Percentiles rank a stretch among this genome's conserved stretches.
These are phyloP conservation scores for Paspalum vaginatum DNA, from an alignment of 176 grass and related monocot genomes.

Conservation along the genomic window DNA sequence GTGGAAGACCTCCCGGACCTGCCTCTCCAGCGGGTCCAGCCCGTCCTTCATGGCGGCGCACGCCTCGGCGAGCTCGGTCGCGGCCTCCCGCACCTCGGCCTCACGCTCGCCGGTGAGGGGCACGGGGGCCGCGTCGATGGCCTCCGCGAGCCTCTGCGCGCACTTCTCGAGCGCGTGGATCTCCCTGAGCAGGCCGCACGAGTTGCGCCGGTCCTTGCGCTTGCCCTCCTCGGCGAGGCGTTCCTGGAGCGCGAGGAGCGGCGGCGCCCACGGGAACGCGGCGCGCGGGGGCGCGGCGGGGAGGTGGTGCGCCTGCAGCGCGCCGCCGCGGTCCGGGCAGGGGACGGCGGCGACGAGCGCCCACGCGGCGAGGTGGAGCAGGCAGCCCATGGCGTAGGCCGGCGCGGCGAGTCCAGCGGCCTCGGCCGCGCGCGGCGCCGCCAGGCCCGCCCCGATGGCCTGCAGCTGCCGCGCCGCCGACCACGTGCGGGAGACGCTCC, in stretches of 20 bases:
- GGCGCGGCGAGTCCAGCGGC: constrained; percentile 55
- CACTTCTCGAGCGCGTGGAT: constrained; percentile 73
- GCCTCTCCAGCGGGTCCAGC: constrained; percentile 71
- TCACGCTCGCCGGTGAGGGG: constrained; percentile 57
- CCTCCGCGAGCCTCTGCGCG: constrained; percentile 64
- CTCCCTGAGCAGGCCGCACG: constrained; percentile 75
- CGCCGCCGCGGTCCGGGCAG: constrained; percentile 71
- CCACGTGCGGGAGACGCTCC: constrained; percentile 94
- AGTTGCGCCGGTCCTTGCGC: constrained; percentile 87
- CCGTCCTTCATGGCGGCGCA: constrained; percentile 63
- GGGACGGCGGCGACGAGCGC: constrained; percentile 75
- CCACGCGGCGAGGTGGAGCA: constrained; percentile 85
- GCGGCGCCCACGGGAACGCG: constrained; percentile 68
- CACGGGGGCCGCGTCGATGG: constrained; percentile 47
- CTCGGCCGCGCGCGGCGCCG: constrained; percentile 70
- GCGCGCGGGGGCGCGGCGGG: constrained; percentile 52
- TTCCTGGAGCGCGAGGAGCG: constrained; percentile 74
- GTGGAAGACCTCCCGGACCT: constrained; percentile 92
- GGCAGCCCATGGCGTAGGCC: constrained; percentile 69
- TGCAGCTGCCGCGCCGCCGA: constrained; percentile 90
- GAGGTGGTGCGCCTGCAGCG: constrained; percentile 59
- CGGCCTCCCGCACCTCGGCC: constrained; percentile 47
- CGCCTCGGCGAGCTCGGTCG: constrained; percentile 57
- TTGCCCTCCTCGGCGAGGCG: constrained; percentile 78
- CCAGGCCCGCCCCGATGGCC: constrained; percentile 59